Evolutionary conservation across 345 rosid species (phyloP), one percentile per base, ranked within the genome.

Genomic region (Populus deltoides): DNA sequence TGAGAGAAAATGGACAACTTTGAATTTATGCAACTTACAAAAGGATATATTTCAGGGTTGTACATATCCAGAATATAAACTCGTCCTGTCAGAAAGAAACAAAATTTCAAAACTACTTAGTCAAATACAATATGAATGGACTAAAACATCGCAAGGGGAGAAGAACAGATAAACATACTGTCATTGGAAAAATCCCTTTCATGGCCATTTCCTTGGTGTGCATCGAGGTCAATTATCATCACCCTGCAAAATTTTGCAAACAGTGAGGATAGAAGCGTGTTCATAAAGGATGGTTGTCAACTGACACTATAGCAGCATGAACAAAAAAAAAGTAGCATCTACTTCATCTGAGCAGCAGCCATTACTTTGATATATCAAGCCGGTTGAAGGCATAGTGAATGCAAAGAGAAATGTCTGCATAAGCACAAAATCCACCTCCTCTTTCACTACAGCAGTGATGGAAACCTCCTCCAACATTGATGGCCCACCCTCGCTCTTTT

Each of bases 151-250:
- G 51, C 10, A 25, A 78, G 17, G 41, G 41, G 25, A 70, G 57
- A 36, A 76, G 51, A 47, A 38, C 31, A 36, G 45, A 36, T 59
- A 70, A 74, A 81, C 92, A 68, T 90, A 93, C 99, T 79, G 70
- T 95, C 98, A 85, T 83, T 41, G 20, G 92, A 84, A 65, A 93
- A 94, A 86, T 95, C 99, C 82, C 61, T 91, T 83, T 93, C 99
- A 39, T 95, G 97, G 84, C 98, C 99, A 80, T 95, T 95, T 76
- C 99, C 99, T 89, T 95, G 99, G 86, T 95, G 99, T 45, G 98
- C 99, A 81, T 95, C 99, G 5, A 95, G 92, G 93, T 95, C 99
- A 82, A 95, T 88, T 75, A 95, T 91, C 98, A 95, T 95, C 79
- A 91, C 97, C 89, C 97, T 95, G 85, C 15, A 77, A 55, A 73